A percentile compares a stretch with the other conserved stretches of the same genome.
Conservation (phyloP, 169 alveolate species). For the Cryptosporidium meleagridis region DNA sequence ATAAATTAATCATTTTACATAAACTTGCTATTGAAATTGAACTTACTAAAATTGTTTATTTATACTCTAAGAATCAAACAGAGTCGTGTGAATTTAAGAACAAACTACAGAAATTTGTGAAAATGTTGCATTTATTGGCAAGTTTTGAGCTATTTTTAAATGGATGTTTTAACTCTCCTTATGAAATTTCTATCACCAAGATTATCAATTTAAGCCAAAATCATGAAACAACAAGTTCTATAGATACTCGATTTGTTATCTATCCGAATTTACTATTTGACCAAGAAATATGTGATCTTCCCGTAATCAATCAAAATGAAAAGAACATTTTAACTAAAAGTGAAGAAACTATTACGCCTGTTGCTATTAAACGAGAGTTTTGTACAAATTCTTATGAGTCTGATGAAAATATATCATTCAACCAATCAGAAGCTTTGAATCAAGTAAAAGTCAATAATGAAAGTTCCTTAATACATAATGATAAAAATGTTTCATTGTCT, state of each 20-base stretch:
- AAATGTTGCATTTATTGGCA: conserved; percentile 10
- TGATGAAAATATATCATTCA: too few species aligned
- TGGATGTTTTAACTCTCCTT: conserved; percentile 24
- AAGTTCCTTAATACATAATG: too few species aligned
- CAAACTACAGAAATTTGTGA: background rate
- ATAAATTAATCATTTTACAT: background rate
- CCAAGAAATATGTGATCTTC: background rate
- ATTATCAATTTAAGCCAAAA: background rate
- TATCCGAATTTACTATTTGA: background rate
- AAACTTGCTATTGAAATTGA: conserved; percentile 40
- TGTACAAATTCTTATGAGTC: background rate
- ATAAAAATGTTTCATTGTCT: too few species aligned
- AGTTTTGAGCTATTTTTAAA: background rate
- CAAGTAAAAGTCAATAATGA: background rate
- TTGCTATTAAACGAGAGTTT: background rate
- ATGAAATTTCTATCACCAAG: conserved; percentile 23
- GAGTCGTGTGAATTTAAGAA: background rate
- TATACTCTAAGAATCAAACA: background rate
- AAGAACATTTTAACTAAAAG: background rate
- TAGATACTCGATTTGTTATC: background rate
- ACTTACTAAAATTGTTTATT: background rate
- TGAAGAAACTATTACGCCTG: background rate
- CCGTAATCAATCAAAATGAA: background rate
- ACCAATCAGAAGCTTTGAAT: background rate
- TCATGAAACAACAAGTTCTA: background rate